Base-by-base conservation (phyloP, 1,284 basidiomycete species). In the Vanrija pseudolonga region DNA sequence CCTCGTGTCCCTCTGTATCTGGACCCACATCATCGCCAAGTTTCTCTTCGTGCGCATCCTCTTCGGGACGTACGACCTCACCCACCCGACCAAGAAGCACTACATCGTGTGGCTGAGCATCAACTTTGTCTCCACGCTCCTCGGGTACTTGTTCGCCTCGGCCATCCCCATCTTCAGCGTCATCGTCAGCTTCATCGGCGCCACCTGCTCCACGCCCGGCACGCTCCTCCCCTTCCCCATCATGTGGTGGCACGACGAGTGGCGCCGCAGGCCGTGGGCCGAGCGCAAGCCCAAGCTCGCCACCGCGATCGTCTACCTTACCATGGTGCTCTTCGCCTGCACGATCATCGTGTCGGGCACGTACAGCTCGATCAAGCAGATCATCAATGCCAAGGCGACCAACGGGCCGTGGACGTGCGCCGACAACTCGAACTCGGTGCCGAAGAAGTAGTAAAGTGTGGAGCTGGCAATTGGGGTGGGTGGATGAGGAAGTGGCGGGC, bases 1-100 rank as follows among this genome's bases (percentile, higher is more conserved):
- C 3, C 39, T 40, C n/a, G 39, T 40, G 17, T 19, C 39, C 7
- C 39, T 40, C n/a, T 40, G 39, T 15, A 40, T 40, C 39, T 40
- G 19, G n/a, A 20, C 39, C 17, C 39, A 40, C 39, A n/a, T 40
- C n/a, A 79, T 81, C 12, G 81, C 82, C 20, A 85, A 85, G 65
- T 79, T 83, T 43, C 62, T 85, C 48, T 85, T 86, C 64, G 77
- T 86, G 53, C 79, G 84, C 8, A 60, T 82, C 48, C 82, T 86
- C 64, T 79, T 83, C 14, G 77, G 79, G 55, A 78, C 81, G 9
- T 69, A 69, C 12, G 84, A 86, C 66, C 65, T 86, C 51, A 79
- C 84, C 59, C 76, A 74, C 12, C 82, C 84, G 55, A 85, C 83
- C 0, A 8, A 76, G 14, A 72, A 80, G 9, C 84, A 84, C 40